Evolutionary conservation across 1,284 basidiomycete genomes (phyloP).

Genomic region (Cutaneotrichosporon cutaneum): DNA sequence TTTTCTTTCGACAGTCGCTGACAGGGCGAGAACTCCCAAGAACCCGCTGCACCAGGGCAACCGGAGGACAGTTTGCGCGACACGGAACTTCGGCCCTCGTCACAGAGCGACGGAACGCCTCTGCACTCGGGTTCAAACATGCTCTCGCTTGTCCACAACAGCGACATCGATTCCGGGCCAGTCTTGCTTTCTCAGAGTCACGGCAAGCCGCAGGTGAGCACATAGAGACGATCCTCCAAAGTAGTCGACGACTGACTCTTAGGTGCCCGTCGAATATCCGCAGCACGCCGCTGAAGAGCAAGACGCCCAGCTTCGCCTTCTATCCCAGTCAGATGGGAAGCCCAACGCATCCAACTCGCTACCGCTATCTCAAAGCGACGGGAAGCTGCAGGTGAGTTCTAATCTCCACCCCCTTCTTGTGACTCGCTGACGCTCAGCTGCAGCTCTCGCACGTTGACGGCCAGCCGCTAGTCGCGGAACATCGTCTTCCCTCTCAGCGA

Average conservation of each 20-base stretch:
- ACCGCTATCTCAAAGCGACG: neutral
- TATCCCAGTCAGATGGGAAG: neutral
- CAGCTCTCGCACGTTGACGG: neutral
- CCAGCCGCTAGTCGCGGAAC: neutral
- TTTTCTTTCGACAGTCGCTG: neutral
- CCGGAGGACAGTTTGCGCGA: neutral
- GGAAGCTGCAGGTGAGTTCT: neutral
- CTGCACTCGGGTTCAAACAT: neutral
- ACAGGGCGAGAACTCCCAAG: neutral
- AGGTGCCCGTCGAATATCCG: neutral
- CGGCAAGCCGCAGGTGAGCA: neutral
- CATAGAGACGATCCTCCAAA: neutral
- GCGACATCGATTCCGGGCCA: neutral
- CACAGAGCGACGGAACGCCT: neutral
- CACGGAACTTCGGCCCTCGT: neutral
- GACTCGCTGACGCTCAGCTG: neutral
- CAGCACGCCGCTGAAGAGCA: neutral
- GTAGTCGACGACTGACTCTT: neutral
- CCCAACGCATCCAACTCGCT: neutral
- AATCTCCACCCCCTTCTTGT: neutral
- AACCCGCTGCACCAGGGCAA: neutral
- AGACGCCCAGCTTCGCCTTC: neutral
- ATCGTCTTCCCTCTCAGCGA: too few species aligned
- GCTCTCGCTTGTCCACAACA: neutral
- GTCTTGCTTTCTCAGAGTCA: neutral